A percentile compares a stretch with the other conserved stretches of the same genome.
phyloP scores from a whole-genome alignment of 2,329 filamentous ascomycete genomes.

The Dactylonectria macrodidyma region DNA sequence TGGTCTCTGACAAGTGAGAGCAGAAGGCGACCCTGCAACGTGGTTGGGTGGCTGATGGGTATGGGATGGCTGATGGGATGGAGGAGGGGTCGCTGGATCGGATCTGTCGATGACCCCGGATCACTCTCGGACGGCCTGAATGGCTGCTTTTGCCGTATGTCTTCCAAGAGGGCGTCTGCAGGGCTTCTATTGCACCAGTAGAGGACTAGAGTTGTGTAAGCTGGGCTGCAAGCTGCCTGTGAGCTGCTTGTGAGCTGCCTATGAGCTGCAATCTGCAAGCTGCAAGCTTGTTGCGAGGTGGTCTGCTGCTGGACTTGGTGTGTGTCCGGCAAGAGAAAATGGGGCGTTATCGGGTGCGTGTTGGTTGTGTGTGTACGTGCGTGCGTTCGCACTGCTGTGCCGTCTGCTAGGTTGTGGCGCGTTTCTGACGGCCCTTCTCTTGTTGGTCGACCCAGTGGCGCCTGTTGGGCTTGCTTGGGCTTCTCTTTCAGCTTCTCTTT shows the following conservation, averaged over 20 bases:
- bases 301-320: neutral
- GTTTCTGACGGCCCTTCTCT: slow-evolving; percentile 1
- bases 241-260: no score
- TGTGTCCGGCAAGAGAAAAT: neutral
- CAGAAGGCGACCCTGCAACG: neutral
- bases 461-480: no score
- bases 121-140: neutral
- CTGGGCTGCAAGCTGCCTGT: no score
- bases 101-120: slow-evolving; percentile 1
- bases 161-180: neutral
- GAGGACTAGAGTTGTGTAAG: neutral
- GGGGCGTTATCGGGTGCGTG: slow-evolving; percentile 9
- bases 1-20: neutral
- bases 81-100: neutral
- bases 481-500: no score
- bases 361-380: neutral
- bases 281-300: neutral
- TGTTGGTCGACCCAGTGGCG: no score
- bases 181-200: neutral
- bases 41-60: neutral
- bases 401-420: slow-evolving; percentile 2
- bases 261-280: no score
- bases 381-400: neutral
- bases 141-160: neutral
- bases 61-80: neutral